phyloP scores from a whole-genome alignment of 176 grass and related monocot genomes.

The Bolboschoenus planiculmis region DNA sequence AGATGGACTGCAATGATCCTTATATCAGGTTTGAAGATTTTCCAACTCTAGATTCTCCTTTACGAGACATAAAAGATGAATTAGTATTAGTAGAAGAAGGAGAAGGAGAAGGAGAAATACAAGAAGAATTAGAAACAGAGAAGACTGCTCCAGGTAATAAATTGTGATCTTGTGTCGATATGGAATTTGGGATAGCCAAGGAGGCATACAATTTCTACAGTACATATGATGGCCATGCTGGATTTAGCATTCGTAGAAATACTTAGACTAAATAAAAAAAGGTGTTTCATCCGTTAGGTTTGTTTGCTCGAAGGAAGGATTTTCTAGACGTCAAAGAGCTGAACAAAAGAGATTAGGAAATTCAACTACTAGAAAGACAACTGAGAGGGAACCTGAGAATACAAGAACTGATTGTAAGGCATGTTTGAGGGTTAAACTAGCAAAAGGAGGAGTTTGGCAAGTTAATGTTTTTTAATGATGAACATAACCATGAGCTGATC shows the following conservation, averaged over 20 bases:
- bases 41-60: too few relatives aligned
- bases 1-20: too few relatives aligned
- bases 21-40: too few relatives aligned
- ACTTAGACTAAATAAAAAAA: too few relatives aligned
- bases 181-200: background rate
- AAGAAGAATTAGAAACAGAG: too few relatives aligned
- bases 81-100: too few relatives aligned
- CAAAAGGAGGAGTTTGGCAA: background rate
- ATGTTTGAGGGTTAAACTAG: background rate
- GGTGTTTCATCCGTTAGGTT: too few relatives aligned
- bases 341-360: background rate
- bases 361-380: background rate
- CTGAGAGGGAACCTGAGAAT: background rate
- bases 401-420: background rate
- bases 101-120: too few relatives aligned
- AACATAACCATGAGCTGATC: background rate
- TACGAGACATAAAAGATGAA: too few relatives aligned
- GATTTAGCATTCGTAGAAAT: background rate
- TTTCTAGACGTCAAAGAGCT: background rate
- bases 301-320: too few relatives aligned
- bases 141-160: too few relatives aligned
- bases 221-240: background rate
- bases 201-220: background rate
- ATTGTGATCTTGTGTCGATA: background rate
- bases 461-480: background rate